Evolutionary conservation across 2,329 filamentous ascomycete genomes (phyloP).

Genomic region (Ciborinia camelliae): DNA sequence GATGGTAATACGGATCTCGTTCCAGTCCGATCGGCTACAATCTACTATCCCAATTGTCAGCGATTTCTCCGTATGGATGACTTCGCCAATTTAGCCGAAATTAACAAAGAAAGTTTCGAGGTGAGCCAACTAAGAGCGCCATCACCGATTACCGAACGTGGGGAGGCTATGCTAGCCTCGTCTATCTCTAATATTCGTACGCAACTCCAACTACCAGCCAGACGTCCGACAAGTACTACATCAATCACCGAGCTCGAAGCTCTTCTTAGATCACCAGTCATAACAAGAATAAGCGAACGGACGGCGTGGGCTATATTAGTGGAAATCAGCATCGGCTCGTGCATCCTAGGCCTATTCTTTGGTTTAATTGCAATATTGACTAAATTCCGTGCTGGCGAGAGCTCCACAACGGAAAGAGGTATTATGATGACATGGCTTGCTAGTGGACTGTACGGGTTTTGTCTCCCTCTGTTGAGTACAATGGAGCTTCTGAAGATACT

Average conservation of each 20-base stretch:
- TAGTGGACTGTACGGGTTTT: background rate
- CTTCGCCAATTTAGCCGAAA: background rate
- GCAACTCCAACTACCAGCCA: background rate
- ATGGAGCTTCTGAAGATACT: background rate
- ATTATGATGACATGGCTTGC: constrained; percentile 4
- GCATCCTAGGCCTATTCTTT: background rate
- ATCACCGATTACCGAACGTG: background rate
- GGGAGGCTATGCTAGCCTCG: background rate
- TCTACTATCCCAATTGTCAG: background rate
- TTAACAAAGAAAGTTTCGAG: no score
- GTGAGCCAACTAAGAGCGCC: background rate
- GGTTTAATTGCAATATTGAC: background rate
- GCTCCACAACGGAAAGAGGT: background rate
- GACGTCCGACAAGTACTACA: background rate
- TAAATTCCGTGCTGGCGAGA: background rate
- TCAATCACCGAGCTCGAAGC: background rate
- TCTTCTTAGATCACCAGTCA: background rate
- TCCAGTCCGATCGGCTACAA: background rate
- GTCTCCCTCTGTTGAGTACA: background rate
- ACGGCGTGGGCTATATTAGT: background rate
- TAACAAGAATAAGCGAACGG: background rate
- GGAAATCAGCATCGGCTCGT: background rate
- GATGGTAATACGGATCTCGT: background rate
- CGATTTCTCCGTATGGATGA: background rate
- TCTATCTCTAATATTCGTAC: background rate